These are phyloP conservation scores for Trametes sp. DNA, from an alignment of 1,284 basidiomycete genomes.

Conservation along the genomic window DNA sequence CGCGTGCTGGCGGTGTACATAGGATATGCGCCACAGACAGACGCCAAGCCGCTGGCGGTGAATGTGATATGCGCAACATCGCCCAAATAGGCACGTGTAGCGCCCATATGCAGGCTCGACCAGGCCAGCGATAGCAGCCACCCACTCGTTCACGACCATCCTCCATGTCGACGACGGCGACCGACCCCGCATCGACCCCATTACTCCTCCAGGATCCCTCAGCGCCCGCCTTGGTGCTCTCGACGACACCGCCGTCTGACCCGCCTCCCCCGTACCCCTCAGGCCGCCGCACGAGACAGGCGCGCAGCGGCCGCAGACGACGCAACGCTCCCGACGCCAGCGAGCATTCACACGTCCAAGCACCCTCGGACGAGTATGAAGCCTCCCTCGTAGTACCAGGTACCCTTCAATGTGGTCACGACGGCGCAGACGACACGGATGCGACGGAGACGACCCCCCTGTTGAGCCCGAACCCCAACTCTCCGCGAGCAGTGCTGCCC, in stretches of 20 bases:
- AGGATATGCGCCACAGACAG: too few species aligned
- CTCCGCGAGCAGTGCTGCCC: slow-evolving; percentile 31
- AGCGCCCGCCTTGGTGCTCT: slow-evolving; percentile 29
- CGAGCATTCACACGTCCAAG: slow-evolving; percentile 40
- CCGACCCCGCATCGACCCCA: slow-evolving; percentile 19
- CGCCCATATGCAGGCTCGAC: slow-evolving; percentile 16
- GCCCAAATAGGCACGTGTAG: slow-evolving; percentile 13
- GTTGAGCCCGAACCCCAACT: slow-evolving; percentile 39
- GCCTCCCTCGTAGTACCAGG: slow-evolving; percentile 12
- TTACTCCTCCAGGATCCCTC: slow-evolving; percentile 23
- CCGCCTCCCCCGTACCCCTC: slow-evolving; percentile 76
- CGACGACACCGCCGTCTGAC: slow-evolving; percentile 46
- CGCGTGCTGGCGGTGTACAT: too few species aligned
- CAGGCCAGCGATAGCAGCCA: slow-evolving; percentile 11
- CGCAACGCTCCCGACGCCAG: slow-evolving; percentile 31
- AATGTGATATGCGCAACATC: slow-evolving; percentile 9
- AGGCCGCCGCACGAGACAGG: slow-evolving; percentile 51
- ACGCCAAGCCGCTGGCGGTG: slow-evolving; percentile 8
- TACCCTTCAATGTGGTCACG: slow-evolving; percentile 19
- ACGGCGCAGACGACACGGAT: slow-evolving; percentile 34
- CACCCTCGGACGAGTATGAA: slow-evolving; percentile 43
- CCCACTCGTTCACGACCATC: slow-evolving; percentile 1
- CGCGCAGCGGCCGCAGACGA: slow-evolving; percentile 40
- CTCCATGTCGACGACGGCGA: slow-evolving; percentile 25
- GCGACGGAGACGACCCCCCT: slow-evolving; percentile 53